Percentiles rank a stretch among this genome's conserved stretches.
Conservation (phyloP, 176 grass and related monocot species). For the Oryza meyeriana region DNA sequence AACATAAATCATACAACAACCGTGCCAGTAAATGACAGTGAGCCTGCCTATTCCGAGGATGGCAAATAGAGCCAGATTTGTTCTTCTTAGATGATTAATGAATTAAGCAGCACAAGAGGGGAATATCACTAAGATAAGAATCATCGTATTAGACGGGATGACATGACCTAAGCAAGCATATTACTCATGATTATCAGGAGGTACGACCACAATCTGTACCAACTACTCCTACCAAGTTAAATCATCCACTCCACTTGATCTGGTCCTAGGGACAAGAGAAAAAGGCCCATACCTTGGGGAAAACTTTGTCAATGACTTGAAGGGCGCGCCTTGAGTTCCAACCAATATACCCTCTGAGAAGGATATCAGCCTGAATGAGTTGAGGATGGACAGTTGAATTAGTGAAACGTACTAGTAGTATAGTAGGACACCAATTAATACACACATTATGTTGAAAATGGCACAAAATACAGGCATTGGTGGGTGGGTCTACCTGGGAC, state of each 20-base stretch:
- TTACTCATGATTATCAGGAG: neutral
- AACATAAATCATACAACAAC: neutral
- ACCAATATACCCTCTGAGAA: constrained; percentile 73
- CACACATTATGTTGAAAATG: neutral
- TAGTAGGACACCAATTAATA: neutral
- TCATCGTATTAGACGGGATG: neutral
- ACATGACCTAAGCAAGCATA: neutral
- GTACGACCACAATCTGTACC: neutral
- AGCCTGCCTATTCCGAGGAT: neutral
- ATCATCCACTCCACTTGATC: neutral
- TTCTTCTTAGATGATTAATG: neutral
- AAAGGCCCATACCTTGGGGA: constrained; percentile 55
- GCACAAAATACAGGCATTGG: neutral
- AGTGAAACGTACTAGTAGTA: constrained; percentile 4
- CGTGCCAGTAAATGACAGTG: neutral
- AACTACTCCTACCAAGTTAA: neutral
- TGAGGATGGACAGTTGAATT: constrained; percentile 6
- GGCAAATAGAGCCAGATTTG: neutral
- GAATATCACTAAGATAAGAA: constrained; percentile 3
- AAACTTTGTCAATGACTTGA: constrained; percentile 75
- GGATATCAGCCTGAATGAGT: constrained; percentile 69
- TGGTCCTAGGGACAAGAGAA: neutral
- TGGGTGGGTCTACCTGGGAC: neutral
- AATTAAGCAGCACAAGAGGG: neutral
- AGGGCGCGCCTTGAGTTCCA: constrained; percentile 93